Evolutionary conservation across 2,329 filamentous ascomycete species (phyloP).

Genomic region (Clonostachys byssicola): DNA sequence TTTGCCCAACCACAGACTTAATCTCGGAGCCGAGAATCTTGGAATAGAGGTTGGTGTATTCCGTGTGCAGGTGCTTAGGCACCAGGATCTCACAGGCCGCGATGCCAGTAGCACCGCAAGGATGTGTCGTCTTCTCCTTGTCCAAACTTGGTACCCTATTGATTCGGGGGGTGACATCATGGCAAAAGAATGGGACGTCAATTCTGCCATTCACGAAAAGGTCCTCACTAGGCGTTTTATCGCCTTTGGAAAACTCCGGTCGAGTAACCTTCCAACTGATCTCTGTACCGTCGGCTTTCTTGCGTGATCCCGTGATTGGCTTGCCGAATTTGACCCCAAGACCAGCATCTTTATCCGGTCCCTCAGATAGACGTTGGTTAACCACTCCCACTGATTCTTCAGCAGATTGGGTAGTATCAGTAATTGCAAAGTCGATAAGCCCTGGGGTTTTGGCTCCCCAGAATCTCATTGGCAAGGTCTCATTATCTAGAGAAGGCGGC

Average conservation of each 20-base stretch:
- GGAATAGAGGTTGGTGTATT: background rate
- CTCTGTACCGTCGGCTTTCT: background rate
- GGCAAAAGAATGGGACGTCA: background rate
- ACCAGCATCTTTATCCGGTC: background rate
- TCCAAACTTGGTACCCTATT: background rate
- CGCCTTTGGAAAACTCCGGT: background rate
- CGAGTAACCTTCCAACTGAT: background rate
- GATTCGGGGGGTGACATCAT: background rate
- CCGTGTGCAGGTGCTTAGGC: background rate
- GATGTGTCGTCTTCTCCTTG: background rate
- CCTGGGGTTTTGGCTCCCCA: background rate
- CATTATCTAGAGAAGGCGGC: background rate
- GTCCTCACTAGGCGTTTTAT: background rate
- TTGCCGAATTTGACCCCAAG: background rate
- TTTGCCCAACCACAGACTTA: background rate
- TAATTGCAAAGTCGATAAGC: background rate
- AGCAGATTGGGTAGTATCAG: background rate
- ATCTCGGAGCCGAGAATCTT: background rate
- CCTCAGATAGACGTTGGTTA: background rate
- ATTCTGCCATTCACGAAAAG: background rate
- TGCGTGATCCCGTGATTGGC: background rate
- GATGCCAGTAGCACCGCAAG: background rate
- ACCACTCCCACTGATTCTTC: background rate
- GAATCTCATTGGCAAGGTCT: background rate
- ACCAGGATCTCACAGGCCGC: background rate